phyloP scores from a whole-genome alignment of 345 rosid species.

The Dovyalis caffra region DNA sequence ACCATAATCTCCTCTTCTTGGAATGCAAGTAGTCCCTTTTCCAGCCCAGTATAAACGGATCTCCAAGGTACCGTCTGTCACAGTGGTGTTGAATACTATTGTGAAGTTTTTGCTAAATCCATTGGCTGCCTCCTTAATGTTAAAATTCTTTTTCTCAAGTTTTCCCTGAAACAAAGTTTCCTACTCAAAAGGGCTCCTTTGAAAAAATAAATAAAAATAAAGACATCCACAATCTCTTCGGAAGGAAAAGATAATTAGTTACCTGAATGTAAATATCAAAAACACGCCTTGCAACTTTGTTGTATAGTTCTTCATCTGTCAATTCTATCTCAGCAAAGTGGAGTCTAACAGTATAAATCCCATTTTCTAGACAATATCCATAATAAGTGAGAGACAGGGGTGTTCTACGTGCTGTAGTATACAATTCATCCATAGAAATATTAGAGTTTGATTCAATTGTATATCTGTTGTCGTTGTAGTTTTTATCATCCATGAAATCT shows the following conservation, averaged over 20 bases:
- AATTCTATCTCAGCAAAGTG: slow-evolving; percentile 16
- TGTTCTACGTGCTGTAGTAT: not conserved
- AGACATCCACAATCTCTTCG: no score
- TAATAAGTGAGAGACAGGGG: slow-evolving; percentile 1
- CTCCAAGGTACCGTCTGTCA: slow-evolving; percentile 44
- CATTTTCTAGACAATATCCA: slow-evolving; percentile 8
- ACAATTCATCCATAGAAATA: no score
- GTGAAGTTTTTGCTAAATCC: no score
- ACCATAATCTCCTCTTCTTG: slow-evolving; percentile 47
- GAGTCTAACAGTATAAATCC: slow-evolving; percentile 2
- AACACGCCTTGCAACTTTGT: not conserved
- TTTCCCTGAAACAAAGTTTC: not conserved
- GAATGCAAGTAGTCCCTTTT: slow-evolving; percentile 56
- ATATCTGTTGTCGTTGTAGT: no score
- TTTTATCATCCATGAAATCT: not conserved
- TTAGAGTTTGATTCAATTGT: no score
- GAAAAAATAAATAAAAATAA: no score
- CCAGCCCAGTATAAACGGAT: slow-evolving; percentile 64
- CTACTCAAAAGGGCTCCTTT: not conserved
- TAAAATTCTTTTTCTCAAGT: not conserved
- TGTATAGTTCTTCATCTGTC: not conserved
- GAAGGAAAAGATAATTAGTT: not conserved
- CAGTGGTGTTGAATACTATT: slow-evolving; percentile 18
- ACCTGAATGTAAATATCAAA: slow-evolving; percentile 13
- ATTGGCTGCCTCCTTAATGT: not conserved